Percentiles rank a stretch among this genome's conserved stretches.
Evolutionary conservation across 2,329 filamentous ascomycete genomes (phyloP).

Genomic region (Huntiella decipiens): DNA sequence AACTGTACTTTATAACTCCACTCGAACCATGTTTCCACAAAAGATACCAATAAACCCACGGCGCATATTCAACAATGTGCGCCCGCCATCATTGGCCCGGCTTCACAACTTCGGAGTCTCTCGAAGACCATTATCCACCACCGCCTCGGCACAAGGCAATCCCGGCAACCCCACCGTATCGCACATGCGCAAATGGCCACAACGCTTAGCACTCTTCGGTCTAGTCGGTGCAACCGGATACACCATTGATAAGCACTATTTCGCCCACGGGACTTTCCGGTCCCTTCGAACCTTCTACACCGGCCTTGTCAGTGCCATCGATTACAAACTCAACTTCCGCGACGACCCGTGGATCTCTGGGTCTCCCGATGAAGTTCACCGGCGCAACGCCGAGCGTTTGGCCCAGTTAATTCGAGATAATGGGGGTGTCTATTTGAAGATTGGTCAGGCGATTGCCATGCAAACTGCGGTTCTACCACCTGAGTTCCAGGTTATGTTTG

Average conservation of each 20-base stretch:
- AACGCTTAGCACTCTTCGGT: slow-evolving; percentile 47
- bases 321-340: slow-evolving; percentile 95
- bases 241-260: slow-evolving; percentile 51
- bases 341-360: slow-evolving; percentile 56
- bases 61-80: no score
- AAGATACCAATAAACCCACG: no score
- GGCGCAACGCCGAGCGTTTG: slow-evolving; percentile 64
- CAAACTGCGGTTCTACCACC: slow-evolving; percentile 85
- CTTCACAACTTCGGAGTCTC: no score
- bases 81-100: no score
- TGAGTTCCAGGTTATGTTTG: slow-evolving; percentile 92
- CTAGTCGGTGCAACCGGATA: slow-evolving; percentile 43
- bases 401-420: slow-evolving; percentile 69
- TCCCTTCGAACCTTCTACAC: slow-evolving; percentile 65
- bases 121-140: no score
- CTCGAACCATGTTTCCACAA: no score
- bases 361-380: slow-evolving; percentile 59
- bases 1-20: no score
- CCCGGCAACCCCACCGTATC: no score
- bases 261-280: slow-evolving; percentile 60
- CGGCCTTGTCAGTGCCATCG: slow-evolving; percentile 62
- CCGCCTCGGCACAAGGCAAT: no score
- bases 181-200: slow-evolving; percentile 36
- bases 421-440: slow-evolving; percentile 90
- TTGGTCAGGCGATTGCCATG: slow-evolving; percentile 96